phyloP scores from a whole-genome alignment of 2,329 filamentous ascomycete genomes.

The Sporothrix globosa region DNA sequence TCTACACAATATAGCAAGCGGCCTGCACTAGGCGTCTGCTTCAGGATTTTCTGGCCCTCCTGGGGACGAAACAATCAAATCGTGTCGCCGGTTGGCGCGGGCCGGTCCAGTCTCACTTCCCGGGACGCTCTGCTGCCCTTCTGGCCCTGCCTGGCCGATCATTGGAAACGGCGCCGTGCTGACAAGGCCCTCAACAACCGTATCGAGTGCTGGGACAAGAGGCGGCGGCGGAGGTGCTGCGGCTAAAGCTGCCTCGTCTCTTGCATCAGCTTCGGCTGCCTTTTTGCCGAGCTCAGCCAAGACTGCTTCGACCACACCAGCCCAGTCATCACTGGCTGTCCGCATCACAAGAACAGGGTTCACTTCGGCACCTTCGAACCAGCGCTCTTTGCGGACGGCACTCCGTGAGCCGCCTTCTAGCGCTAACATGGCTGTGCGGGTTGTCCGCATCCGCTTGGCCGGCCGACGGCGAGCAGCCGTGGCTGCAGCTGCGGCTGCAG shows the following conservation, averaged over 20 bases:
- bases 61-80: neutral
- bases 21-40: neutral
- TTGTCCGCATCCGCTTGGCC: constrained; percentile 65
- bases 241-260: neutral
- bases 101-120: neutral
- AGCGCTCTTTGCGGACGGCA: constrained; percentile 65
- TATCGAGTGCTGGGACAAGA: neutral
- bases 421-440: constrained; percentile 68
- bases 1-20: neutral
- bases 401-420: constrained; percentile 68
- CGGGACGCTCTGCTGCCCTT: neutral
- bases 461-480: constrained; percentile 4
- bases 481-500: neutral
- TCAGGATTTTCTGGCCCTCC: neutral
- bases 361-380: constrained; percentile 61
- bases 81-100: neutral
- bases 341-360: constrained; percentile 60
- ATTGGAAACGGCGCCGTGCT: neutral
- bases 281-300: constrained; percentile 14
- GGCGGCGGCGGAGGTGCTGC: neutral
- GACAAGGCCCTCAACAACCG: neutral
- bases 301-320: constrained; percentile 27
- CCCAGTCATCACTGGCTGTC: constrained; percentile 52
- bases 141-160: neutral
- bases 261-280: constrained; percentile 21